phyloP scores from a whole-genome alignment of 371 early-diverging fungal species.

The Blastocladiella emersonii region DNA sequence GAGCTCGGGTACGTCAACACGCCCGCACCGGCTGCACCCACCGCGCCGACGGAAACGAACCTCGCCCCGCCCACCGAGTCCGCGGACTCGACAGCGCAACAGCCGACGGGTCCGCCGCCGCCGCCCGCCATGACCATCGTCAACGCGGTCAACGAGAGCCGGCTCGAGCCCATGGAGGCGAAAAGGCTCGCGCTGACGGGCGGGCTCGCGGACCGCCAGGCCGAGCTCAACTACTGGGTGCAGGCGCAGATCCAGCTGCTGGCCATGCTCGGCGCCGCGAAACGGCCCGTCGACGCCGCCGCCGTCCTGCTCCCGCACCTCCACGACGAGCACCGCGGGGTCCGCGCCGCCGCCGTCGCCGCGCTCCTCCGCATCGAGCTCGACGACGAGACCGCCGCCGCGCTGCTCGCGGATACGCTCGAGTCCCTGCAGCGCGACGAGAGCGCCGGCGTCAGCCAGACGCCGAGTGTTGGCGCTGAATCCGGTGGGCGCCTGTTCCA shows the following conservation, averaged over 20 bases:
- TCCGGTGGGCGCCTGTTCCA: neutral
- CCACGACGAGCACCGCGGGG: neutral
- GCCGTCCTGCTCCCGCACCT: neutral
- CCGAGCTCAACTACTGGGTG: neutral
- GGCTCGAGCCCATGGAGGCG: neutral
- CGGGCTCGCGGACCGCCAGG: neutral
- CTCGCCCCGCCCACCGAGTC: no score
- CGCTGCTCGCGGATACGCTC: neutral
- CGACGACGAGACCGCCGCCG: no score
- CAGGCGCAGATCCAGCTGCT: neutral
- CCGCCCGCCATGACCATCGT: no score
- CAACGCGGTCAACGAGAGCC: neutral
- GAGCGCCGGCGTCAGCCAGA: no score
- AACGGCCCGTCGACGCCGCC: no score
- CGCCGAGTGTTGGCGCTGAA: no score
- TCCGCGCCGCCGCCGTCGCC: neutral
- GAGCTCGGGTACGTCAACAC: no score
- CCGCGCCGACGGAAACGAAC: no score
- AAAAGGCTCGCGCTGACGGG: neutral
- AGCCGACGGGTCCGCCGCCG: no score
- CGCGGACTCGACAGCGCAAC: no score
- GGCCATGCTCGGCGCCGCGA: neutral
- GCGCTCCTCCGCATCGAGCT: neutral
- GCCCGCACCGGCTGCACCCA: no score
- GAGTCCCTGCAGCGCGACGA: no score